Conservation (phyloP, 1,284 basidiomycete species). For the Melampsora occidentalis region DNA sequence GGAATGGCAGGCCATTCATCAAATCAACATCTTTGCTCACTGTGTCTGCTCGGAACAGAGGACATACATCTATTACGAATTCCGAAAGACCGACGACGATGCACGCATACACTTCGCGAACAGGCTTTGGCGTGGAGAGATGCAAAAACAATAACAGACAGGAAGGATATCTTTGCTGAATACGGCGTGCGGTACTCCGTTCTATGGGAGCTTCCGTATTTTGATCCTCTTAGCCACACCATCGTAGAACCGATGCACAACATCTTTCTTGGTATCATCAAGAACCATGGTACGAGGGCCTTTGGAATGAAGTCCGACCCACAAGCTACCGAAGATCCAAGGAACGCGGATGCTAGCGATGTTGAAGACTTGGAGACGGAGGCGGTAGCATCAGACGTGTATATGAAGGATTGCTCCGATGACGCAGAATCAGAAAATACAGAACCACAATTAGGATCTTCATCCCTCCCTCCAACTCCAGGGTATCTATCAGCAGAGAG, state of each 20-base stretch:
- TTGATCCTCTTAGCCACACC: neutral
- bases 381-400: neutral
- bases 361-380: neutral
- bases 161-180: neutral
- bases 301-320: slow-evolving; percentile 16
- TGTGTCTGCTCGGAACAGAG: neutral
- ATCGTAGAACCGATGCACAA: slow-evolving; percentile 40
- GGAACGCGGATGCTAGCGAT: neutral
- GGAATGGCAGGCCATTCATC: slow-evolving; percentile 25
- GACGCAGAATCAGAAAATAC: neutral
- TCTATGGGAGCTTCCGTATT: slow-evolving; percentile 18
- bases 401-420: neutral
- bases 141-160: neutral
- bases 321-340: neutral
- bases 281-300: slow-evolving; percentile 9
- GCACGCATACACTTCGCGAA: neutral
- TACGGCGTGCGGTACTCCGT: slow-evolving; percentile 31
- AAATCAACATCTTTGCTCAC: neutral
- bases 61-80: neutral
- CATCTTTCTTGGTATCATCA: slow-evolving; percentile 24
- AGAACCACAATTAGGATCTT: neutral
- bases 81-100: neutral
- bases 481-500: neutral
- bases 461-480: neutral
- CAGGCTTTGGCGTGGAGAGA: slow-evolving; percentile 24